Conservation (phyloP, 495 filamentous ascomycete genomes). For the Tetracladium setigerum region DNA sequence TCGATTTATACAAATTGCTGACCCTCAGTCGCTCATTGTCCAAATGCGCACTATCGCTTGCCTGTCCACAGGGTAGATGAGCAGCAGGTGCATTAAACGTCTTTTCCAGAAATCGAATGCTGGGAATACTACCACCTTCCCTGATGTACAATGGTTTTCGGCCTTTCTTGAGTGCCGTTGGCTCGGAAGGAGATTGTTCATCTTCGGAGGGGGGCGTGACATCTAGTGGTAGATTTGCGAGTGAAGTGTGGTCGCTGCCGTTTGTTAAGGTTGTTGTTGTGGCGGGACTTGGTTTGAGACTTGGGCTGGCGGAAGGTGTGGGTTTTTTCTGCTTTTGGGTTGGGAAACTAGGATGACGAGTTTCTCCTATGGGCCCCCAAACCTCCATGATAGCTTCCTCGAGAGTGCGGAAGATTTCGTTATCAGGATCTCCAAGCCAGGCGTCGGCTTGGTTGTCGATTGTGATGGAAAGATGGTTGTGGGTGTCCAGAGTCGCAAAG, state of each 20-base stretch:
- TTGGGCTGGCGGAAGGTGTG: constrained; percentile 32
- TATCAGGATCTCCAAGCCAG: constrained; percentile 89
- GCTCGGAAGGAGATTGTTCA: neutral
- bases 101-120: constrained; percentile 89
- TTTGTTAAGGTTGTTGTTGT: constrained; percentile 54
- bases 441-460: constrained; percentile 92
- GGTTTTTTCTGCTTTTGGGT: constrained; percentile 21
- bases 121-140: constrained; percentile 90
- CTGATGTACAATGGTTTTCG: constrained; percentile 78
- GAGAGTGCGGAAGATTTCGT: constrained; percentile 82
- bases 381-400: constrained; percentile 79
- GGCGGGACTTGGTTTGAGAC: constrained; percentile 33
- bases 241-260: constrained; percentile 26
- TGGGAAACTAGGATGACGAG: constrained; percentile 19
- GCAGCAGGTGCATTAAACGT: constrained; percentile 90
- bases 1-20: constrained; percentile 81
- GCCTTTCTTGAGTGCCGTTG: constrained; percentile 19
- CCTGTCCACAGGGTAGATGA: constrained; percentile 90
- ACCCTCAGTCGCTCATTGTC: constrained; percentile 88
- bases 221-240: constrained; percentile 18
- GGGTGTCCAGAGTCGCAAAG: constrained; percentile 63
- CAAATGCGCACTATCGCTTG: constrained; percentile 88
- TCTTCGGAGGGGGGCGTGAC: neutral
- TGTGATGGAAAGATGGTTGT: constrained; percentile 72
- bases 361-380: constrained; percentile 52